These are phyloP conservation scores for Urtica urens DNA, from an alignment of 306 rosid genomes.

Conservation along the genomic window DNA sequence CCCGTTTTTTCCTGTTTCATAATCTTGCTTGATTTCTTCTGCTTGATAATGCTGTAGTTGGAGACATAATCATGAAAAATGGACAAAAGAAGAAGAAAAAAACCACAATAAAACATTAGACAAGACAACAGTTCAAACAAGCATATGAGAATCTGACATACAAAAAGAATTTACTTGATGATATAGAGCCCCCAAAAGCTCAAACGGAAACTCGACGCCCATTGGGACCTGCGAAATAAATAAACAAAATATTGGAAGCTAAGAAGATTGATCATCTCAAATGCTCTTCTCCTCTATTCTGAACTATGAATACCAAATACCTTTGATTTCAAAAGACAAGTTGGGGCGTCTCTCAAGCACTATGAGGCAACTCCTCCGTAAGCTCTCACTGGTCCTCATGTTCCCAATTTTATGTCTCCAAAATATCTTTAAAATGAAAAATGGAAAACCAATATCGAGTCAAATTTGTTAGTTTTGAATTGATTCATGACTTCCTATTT, in stretches of 20 bases:
- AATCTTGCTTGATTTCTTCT: conserved; percentile 69
- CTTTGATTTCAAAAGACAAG: conserved; percentile 72
- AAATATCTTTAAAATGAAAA: conserved; percentile 32
- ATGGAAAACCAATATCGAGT: too few relatives aligned
- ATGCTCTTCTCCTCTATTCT: too few relatives aligned
- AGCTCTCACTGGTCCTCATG: conserved; percentile 86
- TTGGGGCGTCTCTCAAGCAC: conserved; percentile 70
- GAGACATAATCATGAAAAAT: conserved; percentile 17
- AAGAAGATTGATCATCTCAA: not conserved
- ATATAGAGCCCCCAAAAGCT: conserved; percentile 59
- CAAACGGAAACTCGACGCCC: conserved; percentile 85
- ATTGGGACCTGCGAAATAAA: conserved; percentile 48
- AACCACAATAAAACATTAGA: conserved; percentile 5
- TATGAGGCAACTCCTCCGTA: conserved; percentile 88
- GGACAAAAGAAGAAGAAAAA: too few relatives aligned
- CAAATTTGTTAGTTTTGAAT: too few relatives aligned
- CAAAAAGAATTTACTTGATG: conserved; percentile 64
- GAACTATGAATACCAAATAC: conserved; percentile 25
- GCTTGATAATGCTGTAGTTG: conserved; percentile 64
- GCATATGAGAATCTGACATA: conserved; percentile 12
- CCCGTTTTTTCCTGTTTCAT: conserved; percentile 75
- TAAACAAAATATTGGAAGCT: not conserved
- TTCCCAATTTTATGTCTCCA: conserved; percentile 86
- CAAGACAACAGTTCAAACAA: too few relatives aligned
- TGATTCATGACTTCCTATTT: too few relatives aligned